Conservation (phyloP, 1,139 yeast species). For the Suhomyces bokatorum region DNA sequence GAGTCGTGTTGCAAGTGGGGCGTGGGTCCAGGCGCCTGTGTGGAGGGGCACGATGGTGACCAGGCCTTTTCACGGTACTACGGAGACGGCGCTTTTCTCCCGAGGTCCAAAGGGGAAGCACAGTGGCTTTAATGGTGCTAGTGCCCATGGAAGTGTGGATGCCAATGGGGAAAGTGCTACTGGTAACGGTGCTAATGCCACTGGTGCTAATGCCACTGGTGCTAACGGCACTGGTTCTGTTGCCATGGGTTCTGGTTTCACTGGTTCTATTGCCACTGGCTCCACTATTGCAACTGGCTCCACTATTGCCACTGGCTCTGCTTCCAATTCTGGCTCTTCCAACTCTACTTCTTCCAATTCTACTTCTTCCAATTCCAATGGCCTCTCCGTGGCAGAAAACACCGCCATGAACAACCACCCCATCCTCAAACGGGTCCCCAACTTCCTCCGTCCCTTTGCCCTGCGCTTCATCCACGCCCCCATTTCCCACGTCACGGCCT, state of each 20-base stretch:
- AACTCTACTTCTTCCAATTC: too few species aligned
- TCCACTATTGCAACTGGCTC: too few species aligned
- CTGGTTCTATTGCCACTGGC: background rate
- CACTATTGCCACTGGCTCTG: too few species aligned
- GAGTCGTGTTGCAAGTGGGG: too few species aligned
- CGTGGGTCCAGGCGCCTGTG: too few species aligned
- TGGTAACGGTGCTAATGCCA: background rate
- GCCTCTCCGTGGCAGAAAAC: background rate
- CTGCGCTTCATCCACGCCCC: constrained; percentile 58
- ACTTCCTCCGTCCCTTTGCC: constrained; percentile 51
- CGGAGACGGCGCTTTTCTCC: background rate
- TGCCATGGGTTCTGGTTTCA: background rate
- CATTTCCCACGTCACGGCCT: constrained; percentile 68
- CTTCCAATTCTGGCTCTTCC: too few species aligned
- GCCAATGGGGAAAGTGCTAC: background rate
- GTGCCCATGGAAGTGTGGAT: background rate
- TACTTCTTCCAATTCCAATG: too few species aligned
- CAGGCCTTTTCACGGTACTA: background rate
- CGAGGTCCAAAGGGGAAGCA: background rate
- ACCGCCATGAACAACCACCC: constrained; percentile 22
- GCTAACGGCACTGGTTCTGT: background rate
- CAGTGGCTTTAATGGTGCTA: background rate
- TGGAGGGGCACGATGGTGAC: background rate
- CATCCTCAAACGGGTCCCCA: constrained; percentile 46
- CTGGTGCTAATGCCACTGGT: background rate